Base-by-base conservation (phyloP, 2,329 filamentous ascomycete species). In the Colletotrichum sp. region DNA sequence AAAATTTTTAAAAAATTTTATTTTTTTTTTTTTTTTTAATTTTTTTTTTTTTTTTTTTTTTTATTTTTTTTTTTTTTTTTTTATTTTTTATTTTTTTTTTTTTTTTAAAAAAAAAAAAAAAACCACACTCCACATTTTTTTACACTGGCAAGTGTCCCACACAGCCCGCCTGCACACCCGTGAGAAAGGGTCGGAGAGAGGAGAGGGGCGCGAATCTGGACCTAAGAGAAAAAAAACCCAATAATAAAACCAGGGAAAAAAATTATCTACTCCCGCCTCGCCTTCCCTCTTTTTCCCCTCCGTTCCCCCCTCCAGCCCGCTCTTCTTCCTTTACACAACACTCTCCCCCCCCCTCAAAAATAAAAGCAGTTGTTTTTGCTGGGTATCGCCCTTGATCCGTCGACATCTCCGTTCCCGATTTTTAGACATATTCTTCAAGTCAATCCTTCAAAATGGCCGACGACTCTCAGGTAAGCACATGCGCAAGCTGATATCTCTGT, bases 371-470 rank as follows among this genome's bases (percentile, higher is more conserved):
- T 66, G 71, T 69, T 66, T 68, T 77, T 57, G 72, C 75, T 77
- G 71, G 72, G 67, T 75, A 77, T 71, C 72, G 64, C 71, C 66
- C 75, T 72, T 78, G 77, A 76, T 79, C 78, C 78, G 79, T 80
- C 81, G 79, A 77, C 55, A 78, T 77, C 66, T 77, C 71, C 77
- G 69, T 74, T 73, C 76, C 75, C 72, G 78, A 79, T 76, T 75
- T 78, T 76, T 78, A 77, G 76, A 72, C 78, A 78, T 77, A 72
- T 69, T 77, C 78, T 78, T 77, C 71, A 57, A 77, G 78, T 78
- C 77, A 87, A 85, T 85, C 84, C 84, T 84, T 88, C 89, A 91
- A 86, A 82, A 92, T 92, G 90, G 85, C 90, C 82, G 90, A 91
- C 79, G 89, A 86, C 79, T 82, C 83, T 78, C 83, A 90, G 84